Conservation (phyloP, 2,329 filamentous ascomycete genomes). For the Paraphaeosphaeria minitans region DNA sequence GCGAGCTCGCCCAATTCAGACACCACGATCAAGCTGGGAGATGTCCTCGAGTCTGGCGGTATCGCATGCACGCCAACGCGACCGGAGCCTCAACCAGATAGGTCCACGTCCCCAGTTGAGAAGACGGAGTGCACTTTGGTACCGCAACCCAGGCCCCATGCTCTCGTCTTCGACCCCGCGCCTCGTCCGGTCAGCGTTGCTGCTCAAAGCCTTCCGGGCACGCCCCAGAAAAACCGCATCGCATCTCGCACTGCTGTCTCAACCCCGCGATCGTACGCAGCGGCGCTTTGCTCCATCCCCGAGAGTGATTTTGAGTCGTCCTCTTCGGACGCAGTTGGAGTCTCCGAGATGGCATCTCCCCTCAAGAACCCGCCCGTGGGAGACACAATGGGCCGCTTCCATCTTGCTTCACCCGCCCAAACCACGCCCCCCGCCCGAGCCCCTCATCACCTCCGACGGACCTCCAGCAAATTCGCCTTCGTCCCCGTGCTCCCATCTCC, state of each 20-base stretch:
- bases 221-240: background rate
- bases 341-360: background rate
- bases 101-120: background rate
- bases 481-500: slow-evolving; percentile 8
- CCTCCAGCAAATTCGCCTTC: background rate
- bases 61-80: background rate
- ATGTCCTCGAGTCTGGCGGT: background rate
- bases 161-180: background rate
- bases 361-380: background rate
- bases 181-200: background rate
- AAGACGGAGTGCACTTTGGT: background rate
- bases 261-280: background rate
- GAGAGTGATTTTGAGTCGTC: background rate
- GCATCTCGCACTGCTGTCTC: background rate
- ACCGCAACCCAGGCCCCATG: background rate
- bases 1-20: slow-evolving; percentile 6
- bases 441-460: background rate
- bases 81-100: background rate
- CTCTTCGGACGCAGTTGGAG: background rate
- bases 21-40: slow-evolving; percentile 4
- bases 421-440: background rate
- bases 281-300: too few species aligned
- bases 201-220: background rate
- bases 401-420: too few species aligned
- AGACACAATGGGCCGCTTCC: background rate